These are phyloP conservation scores for Forsythia viridissima DNA, from an alignment of 257 asterid genomes.

Conservation along the genomic window DNA sequence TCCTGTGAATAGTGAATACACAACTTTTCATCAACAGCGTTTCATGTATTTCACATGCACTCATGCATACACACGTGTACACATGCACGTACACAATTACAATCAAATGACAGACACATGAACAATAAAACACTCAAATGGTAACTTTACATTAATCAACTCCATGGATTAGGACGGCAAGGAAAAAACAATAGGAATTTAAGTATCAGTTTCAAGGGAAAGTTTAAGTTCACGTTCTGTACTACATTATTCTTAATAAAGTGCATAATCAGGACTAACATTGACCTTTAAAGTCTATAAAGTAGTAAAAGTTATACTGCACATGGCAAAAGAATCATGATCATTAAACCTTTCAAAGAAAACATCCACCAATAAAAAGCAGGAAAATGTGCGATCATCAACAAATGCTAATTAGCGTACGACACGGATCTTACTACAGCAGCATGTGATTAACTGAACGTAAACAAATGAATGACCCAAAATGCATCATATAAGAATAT, in stretches of 20 bases:
- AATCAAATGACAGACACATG: not conserved
- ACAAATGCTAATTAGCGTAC: not conserved
- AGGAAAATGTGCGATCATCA: not conserved
- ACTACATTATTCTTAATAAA: not conserved
- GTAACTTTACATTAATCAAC: slow-evolving; percentile 10
- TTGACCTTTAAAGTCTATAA: not conserved
- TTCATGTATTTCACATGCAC: not conserved
- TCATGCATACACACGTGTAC: not conserved
- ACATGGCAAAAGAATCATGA: not conserved
- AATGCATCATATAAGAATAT: slow-evolving; percentile 8
- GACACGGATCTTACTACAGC: slow-evolving; percentile 13
- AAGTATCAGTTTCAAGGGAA: not conserved
- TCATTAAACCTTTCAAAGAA: not conserved
- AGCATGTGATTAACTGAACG: slow-evolving; percentile 22
- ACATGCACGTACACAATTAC: too few species aligned
- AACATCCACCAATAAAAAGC: not conserved
- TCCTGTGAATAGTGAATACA: slow-evolving; percentile 45
- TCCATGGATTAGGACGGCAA: slow-evolving; percentile 28
- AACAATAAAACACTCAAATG: slow-evolving; percentile 31
- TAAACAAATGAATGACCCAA: not conserved
- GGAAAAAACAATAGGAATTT: too few species aligned
- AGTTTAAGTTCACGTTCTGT: not conserved
- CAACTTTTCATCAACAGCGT: not conserved
- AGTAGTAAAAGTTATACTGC: not conserved
- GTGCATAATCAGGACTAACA: not conserved